phyloP scores from a whole-genome alignment of 108 stramenopile species.

The Cyclotella kingstonii region DNA sequence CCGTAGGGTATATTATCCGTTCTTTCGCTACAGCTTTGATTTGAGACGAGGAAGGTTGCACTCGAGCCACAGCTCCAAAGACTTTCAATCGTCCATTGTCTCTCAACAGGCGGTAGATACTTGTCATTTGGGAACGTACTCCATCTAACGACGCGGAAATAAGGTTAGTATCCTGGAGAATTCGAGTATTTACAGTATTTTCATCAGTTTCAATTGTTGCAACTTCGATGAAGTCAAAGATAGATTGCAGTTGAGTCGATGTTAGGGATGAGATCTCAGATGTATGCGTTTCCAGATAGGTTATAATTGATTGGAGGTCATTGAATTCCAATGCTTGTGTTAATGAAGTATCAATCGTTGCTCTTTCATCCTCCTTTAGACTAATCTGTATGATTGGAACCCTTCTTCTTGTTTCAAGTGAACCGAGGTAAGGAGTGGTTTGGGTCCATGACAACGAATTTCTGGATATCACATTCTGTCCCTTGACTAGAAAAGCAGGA shows the following conservation, averaged over 20 bases:
- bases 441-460: no score
- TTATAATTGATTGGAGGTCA: conserved; percentile 28
- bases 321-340: conserved; percentile 18
- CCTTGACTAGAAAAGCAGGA: no score
- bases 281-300: conserved; percentile 27
- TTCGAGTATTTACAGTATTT: conserved; percentile 49
- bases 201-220: conserved; percentile 59
- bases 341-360: no score
- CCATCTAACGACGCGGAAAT: conserved; percentile 37
- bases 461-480: no score
- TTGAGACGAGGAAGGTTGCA: neutral
- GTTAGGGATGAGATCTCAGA: conserved; percentile 15
- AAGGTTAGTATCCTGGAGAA: conserved; percentile 28
- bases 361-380: no score
- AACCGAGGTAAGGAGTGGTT: no score
- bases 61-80: conserved; percentile 61
- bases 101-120: conserved; percentile 61
- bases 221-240: conserved; percentile 77
- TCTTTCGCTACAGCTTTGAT: neutral
- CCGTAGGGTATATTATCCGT: conserved; percentile 47
- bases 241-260: conserved; percentile 17
- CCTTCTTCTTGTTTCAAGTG: no score
- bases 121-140: conserved; percentile 72
- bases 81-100: conserved; percentile 49
- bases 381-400: no score